phyloP scores from a whole-genome alignment of 768 basidiomycete species.

The Chalciporus sphaerocephalus region DNA sequence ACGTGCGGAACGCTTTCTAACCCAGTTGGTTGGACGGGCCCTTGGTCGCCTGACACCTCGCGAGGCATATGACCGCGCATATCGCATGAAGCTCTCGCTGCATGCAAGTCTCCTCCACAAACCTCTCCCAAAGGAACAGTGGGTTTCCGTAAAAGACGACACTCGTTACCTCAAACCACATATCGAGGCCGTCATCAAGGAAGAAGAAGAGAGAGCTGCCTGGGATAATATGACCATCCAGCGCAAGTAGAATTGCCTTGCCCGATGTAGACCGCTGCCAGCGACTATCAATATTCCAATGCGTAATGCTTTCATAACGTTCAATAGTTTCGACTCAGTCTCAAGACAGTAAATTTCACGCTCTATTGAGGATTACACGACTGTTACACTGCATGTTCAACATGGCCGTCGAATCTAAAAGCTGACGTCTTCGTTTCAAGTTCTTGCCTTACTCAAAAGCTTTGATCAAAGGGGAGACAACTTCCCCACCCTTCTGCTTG shows the following conservation, averaged over 20 bases:
- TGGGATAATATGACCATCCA: constrained; percentile 80
- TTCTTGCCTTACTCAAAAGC: constrained; percentile 44
- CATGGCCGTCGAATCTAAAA: neutral
- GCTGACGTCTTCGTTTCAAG: neutral
- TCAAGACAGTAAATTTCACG: neutral
- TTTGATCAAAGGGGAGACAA: constrained; percentile 73
- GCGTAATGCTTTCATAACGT: constrained; percentile 7
- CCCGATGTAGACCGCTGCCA: constrained; percentile 21
- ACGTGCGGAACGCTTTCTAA: neutral
- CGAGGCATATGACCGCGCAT: constrained; percentile 86
- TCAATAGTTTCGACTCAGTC: neutral
- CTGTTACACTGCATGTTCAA: constrained; percentile 10
- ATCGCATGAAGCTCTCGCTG: constrained; percentile 75
- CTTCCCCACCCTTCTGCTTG: constrained; percentile 66
- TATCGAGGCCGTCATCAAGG: constrained; percentile 65
- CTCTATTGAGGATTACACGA: constrained; percentile 13
- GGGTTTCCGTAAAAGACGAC: constrained; percentile 76
- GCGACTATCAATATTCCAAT: constrained; percentile 16
- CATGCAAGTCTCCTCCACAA: constrained; percentile 78
- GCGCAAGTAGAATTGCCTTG: constrained; percentile 50
- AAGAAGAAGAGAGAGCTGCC: constrained; percentile 68
- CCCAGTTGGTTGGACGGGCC: constrained; percentile 49
- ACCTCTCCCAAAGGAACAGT: constrained; percentile 75
- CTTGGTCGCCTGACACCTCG: constrained; percentile 72
- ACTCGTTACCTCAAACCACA: constrained; percentile 81